Evolutionary conservation across 2,329 filamentous ascomycete species (phyloP).

Genomic region (Diaporthe aspalathi): DNA sequence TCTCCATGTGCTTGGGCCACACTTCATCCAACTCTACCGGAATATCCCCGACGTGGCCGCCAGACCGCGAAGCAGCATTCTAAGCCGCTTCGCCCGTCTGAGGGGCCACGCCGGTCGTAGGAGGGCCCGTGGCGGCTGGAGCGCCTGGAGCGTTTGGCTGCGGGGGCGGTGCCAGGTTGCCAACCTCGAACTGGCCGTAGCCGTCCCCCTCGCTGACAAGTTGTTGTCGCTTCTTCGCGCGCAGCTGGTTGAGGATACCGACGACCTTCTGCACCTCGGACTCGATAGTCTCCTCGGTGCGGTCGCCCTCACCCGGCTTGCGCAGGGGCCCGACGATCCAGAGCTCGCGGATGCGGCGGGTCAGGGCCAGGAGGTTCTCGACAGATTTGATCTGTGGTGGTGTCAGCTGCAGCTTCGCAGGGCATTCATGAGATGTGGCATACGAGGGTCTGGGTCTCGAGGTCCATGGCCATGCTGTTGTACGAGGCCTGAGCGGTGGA

Average conservation of each 20-base stretch:
- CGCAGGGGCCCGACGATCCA: constrained; percentile 62
- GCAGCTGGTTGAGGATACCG: constrained; percentile 47
- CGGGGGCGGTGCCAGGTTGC: constrained; percentile 26
- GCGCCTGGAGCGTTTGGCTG: background rate
- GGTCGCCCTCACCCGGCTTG: constrained; percentile 56
- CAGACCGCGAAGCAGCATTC: background rate
- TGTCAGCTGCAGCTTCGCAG: background rate
- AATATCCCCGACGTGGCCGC: background rate
- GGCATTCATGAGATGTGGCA: constrained; percentile 22
- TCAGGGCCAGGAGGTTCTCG: constrained; percentile 59
- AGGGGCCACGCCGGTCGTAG: constrained; percentile 13
- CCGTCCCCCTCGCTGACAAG: constrained; percentile 41
- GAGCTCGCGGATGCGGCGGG: constrained; percentile 60
- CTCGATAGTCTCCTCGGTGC: constrained; percentile 50
- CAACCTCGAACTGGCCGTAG: constrained; percentile 43
- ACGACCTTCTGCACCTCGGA: constrained; percentile 52
- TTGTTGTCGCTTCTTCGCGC: constrained; percentile 43
- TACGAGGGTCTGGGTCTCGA: constrained; percentile 52
- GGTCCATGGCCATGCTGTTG: constrained; percentile 55
- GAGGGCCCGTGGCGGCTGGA: background rate
- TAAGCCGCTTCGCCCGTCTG: constrained; percentile 20
- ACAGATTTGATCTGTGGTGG: constrained; percentile 51
- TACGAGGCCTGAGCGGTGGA: constrained; percentile 53
- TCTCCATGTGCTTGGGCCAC: background rate
- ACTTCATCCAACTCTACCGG: background rate